Evolutionary conservation across 1,284 basidiomycete species (phyloP).

Genomic region (Anthracocystis panici-leucophaei): DNA sequence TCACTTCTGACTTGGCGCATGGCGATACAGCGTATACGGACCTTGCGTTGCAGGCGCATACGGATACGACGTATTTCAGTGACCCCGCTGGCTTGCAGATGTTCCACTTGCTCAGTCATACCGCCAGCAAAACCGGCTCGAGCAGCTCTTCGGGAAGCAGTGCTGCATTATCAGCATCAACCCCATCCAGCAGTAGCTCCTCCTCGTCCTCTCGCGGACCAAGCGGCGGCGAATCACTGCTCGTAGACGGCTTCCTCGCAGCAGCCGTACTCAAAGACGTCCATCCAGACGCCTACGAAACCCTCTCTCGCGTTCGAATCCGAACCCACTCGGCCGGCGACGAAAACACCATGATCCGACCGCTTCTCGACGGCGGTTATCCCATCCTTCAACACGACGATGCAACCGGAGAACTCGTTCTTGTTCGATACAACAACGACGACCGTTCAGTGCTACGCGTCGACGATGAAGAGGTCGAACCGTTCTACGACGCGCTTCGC

Average conservation of each 20-base stretch:
- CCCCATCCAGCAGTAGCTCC: conserved; percentile 9
- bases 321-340: conserved; percentile 83
- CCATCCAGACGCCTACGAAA: conserved; percentile 79
- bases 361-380: conserved; percentile 54
- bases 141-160: conserved; percentile 1
- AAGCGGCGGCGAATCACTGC: conserved; percentile 84
- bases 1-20: conserved; percentile 89
- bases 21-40: conserved; percentile 87
- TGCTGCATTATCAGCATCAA: conserved; percentile 11
- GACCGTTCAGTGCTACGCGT: conserved; percentile 74
- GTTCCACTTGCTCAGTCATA: conserved; percentile 85
- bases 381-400: conserved; percentile 71
- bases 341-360: conserved; percentile 58
- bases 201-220: conserved; percentile 72
- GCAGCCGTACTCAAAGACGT: conserved; percentile 82
- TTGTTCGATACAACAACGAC: conserved; percentile 94
- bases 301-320: conserved; percentile 79
- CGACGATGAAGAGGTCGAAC: conserved; percentile 42
- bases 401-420: conserved; percentile 76
- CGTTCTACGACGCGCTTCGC: conserved; percentile 84
- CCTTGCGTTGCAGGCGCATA: conserved; percentile 87
- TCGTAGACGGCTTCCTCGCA: conserved; percentile 94
- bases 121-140: conserved; percentile 23
- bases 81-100: conserved; percentile 86
- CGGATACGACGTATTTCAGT: conserved; percentile 86